phyloP scores from a whole-genome alignment of 2,329 filamentous ascomycete species.

The Ustilaginoidea virens region DNA sequence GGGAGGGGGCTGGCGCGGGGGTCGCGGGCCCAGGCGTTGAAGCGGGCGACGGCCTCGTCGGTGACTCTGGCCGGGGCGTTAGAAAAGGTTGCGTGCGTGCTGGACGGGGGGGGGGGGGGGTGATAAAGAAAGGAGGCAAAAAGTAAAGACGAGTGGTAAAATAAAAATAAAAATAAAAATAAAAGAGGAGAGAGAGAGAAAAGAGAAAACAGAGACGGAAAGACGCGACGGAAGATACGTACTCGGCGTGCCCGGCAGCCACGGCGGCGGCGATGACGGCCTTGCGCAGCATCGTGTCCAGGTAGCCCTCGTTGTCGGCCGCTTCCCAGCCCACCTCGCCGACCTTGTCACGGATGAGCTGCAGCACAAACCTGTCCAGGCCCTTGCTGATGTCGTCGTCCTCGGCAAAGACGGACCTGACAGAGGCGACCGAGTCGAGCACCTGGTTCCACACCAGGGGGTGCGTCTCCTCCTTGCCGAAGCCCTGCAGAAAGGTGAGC shows the following conservation, averaged over 20 bases:
- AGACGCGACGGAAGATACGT: constrained; percentile 17
- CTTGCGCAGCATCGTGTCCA: constrained; percentile 69
- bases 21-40: constrained; percentile 63
- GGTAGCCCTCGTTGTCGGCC: constrained; percentile 61
- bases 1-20: constrained; percentile 55
- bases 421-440: constrained; percentile 55
- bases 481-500: constrained; percentile 71
- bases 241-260: constrained; percentile 59
- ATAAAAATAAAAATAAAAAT: neutral
- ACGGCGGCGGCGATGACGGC: constrained; percentile 65
- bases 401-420: constrained; percentile 75
- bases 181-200: neutral
- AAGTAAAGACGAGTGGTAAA: neutral
- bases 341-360: constrained; percentile 59
- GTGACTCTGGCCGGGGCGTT: too few relatives aligned
- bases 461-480: constrained; percentile 70
- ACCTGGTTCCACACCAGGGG: constrained; percentile 85
- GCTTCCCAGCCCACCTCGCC: constrained; percentile 80
- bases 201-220: neutral
- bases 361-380: constrained; percentile 63
- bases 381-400: constrained; percentile 57
- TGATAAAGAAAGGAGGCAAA: too few relatives aligned
- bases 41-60: constrained; percentile 61
- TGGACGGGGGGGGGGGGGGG: too few relatives aligned
- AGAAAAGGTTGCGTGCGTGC: too few relatives aligned